Base-by-base conservation (phyloP, 805 yeast species). In the Kodamaea jinghongensis region DNA sequence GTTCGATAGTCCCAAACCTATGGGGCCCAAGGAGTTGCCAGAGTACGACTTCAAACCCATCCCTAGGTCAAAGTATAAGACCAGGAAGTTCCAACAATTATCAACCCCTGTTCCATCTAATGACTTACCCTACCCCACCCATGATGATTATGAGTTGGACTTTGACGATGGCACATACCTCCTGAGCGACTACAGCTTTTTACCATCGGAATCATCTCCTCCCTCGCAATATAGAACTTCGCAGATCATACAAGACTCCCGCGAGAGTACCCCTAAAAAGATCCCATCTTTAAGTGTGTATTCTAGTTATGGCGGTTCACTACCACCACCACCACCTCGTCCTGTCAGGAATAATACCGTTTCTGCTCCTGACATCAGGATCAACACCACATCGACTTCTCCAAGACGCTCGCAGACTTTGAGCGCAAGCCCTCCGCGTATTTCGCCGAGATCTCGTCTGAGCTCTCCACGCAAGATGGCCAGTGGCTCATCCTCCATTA, bases 21-120 rank as follows among this genome's bases (percentile, higher is more conserved):
- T 56, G 56, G 73, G 73, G 1, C 73, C 73, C 2, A 60, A 61
- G 47, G 63, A 58, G 31, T 47, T 68, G 15, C 65, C 69, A 4
- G 65, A 61, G 12, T 67, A 66, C 40, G 56, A 56, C 15, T 36
- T 23, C 23, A 35, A 25, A 2, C 28, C 27, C 28, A 8, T 8
- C 7, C 23, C 23, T 33, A 17, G 27, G 16, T 11, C 38, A 17
- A 35, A 27, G 16, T 31, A 27, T n/a, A 11, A 20, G 23, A 20
- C 23, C 5, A 31, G 49, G 27, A 40, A 34, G 31, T 45, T 45
- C 25, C 49, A 46, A 16, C 48, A 46, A 25, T 28, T 46, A 3
- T 43, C 49, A 3, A 16, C 16, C 22, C 14, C 12, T 17, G 16
- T 6, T 4, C 15, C 30, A 9, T n/a, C 8, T 5, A 20, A 8